These are phyloP conservation scores for Fusarium tuaranense DNA, from an alignment of 2,329 filamentous ascomycete genomes.

Conservation along the genomic window DNA sequence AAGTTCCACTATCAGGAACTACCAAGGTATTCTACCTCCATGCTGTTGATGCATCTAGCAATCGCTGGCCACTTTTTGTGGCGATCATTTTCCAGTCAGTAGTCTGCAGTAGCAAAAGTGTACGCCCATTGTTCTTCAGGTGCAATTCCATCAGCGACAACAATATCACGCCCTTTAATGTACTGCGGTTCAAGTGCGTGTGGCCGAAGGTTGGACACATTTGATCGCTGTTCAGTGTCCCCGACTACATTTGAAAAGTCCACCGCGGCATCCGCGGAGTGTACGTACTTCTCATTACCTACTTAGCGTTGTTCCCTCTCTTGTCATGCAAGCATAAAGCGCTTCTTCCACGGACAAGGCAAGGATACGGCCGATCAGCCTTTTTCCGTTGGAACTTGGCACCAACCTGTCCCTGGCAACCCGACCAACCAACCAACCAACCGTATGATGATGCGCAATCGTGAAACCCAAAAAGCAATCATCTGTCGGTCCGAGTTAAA, in stretches of 20 bases:
- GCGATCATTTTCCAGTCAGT: background rate
- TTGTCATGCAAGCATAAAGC: background rate
- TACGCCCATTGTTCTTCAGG: too few species aligned
- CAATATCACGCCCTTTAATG: accelerated
- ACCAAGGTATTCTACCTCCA: background rate
- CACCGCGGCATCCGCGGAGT: background rate
- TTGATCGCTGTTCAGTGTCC: too few species aligned
- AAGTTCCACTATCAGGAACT: background rate
- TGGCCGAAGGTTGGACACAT: too few species aligned
- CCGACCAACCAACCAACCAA: background rate
- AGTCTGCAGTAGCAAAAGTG: background rate
- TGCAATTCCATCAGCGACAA: background rate
- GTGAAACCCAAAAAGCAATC: background rate
- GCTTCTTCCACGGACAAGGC: background rate
- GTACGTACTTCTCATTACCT: background rate
- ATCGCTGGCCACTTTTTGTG: too few species aligned
- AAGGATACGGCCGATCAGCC: background rate
- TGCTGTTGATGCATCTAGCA: background rate
- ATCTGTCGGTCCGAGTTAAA: background rate
- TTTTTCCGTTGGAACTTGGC: background rate
- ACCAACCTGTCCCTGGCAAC: background rate
- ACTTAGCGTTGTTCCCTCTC: background rate
- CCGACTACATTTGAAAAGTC: too few species aligned
- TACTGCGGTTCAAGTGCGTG: background rate
- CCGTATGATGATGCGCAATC: background rate